Percentiles rank a stretch among this genome's conserved stretches.
Evolutionary conservation across 768 basidiomycete genomes (phyloP).

Genomic region (Psilocybe sp.): DNA sequence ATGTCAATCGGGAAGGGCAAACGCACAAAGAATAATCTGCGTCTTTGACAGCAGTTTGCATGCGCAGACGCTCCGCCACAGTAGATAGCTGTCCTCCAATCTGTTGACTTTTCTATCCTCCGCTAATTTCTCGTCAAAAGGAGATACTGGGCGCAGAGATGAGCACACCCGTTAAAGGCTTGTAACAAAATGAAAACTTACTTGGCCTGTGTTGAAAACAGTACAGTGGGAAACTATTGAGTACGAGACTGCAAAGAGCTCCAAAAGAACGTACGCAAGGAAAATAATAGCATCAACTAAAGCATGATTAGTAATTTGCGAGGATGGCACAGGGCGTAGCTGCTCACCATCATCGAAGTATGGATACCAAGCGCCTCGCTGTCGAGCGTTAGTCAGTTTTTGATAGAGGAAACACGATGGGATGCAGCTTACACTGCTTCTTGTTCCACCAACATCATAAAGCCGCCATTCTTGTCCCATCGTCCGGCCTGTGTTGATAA

Average conservation of each 20-base stretch:
- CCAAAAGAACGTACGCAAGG: conserved; percentile 48
- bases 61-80: conserved; percentile 74
- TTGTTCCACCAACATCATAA: conserved; percentile 79
- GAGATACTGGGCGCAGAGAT: conserved; percentile 49
- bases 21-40: conserved; percentile 50
- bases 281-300: conserved; percentile 80
- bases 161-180: conserved; percentile 2
- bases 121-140: conserved; percentile 76
- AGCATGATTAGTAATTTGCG: conserved; percentile 6
- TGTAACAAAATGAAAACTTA: conserved; percentile 19
- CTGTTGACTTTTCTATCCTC: conserved; percentile 72
- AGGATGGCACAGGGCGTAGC: background rate
- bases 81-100: conserved; percentile 70
- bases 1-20: background rate
- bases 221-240: conserved; percentile 2
- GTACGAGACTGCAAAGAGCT: conserved; percentile 1
- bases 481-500: conserved; percentile 40
- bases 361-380: conserved; percentile 76
- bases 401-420: conserved; percentile 3
- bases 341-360: conserved; percentile 71
- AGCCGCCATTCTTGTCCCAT: conserved; percentile 74
- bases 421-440: conserved; percentile 51
- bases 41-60: conserved; percentile 62
- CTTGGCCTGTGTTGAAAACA: conserved; percentile 32
- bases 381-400: conserved; percentile 11